Conservation (phyloP, 306 rosid genomes). For the Dalbergia cultrata region DNA sequence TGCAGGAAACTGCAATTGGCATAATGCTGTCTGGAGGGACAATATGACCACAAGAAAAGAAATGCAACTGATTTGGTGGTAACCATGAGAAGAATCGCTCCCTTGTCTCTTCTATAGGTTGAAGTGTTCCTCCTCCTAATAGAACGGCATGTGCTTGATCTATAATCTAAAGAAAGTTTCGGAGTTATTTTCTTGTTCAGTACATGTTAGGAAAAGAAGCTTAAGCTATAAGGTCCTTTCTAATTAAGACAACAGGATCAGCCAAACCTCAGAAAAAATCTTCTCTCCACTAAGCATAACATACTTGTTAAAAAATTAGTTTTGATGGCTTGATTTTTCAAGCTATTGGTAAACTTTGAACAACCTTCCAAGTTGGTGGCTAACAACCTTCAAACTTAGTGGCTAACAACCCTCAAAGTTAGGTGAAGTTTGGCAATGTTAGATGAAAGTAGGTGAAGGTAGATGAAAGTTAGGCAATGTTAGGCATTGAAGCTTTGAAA, state of each 20-base stretch:
- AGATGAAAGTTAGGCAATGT: too few species aligned
- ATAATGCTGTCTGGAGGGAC: constrained; percentile 85
- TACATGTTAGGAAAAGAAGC: constrained; percentile 22
- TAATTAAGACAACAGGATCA: constrained; percentile 38
- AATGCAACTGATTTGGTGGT: constrained; percentile 68
- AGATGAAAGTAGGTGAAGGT: too few species aligned
- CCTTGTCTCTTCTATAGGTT: constrained; percentile 93
- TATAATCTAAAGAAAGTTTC: constrained; percentile 68
- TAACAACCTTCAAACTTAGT: too few species aligned
- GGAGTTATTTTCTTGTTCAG: constrained; percentile 42
- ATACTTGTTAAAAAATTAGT: too few species aligned
- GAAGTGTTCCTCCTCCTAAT: constrained; percentile 92
- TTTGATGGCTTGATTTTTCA: too few species aligned
- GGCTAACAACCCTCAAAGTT: too few species aligned
- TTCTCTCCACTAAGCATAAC: constrained; percentile 93
- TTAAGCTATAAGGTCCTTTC: constrained; percentile 16
- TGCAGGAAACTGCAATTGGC: constrained; percentile 85
- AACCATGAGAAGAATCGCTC: constrained; percentile 89
- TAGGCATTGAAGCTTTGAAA: too few species aligned
- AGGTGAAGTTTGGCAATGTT: too few species aligned
- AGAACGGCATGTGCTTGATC: constrained; percentile 89
- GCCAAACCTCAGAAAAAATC: constrained; percentile 89
- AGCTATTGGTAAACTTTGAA: too few species aligned
- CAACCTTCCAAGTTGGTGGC: too few species aligned
- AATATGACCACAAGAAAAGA: constrained; percentile 91